phyloP scores from a whole-genome alignment of 805 yeast genomes.

The Zygoascus flipseniorum region DNA sequence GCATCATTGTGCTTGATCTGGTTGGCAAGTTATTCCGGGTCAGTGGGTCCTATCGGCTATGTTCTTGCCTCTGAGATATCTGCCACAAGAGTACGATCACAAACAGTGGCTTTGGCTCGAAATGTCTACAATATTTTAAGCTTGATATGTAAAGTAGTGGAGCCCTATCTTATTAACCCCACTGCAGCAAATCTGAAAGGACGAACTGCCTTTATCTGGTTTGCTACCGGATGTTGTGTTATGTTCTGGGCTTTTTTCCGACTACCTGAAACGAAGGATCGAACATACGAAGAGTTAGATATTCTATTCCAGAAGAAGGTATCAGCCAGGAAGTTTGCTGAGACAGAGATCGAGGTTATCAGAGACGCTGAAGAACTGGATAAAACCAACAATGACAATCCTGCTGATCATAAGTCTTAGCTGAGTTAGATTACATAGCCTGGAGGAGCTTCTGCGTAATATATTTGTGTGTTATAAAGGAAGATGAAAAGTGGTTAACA shows the following conservation, averaged over 20 bases:
- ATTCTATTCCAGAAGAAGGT: slow-evolving; percentile 34
- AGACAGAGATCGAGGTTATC: slow-evolving; percentile 9
- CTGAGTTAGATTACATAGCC: too few species aligned
- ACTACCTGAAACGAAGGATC: slow-evolving; percentile 50
- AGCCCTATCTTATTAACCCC: slow-evolving; percentile 43
- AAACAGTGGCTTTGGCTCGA: slow-evolving; percentile 36
- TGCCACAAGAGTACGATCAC: slow-evolving; percentile 34
- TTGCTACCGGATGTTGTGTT: background rate
- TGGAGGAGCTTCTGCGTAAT: too few species aligned
- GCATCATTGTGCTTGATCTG: slow-evolving; percentile 40
- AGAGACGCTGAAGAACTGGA: slow-evolving; percentile 17
- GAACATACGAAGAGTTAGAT: slow-evolving; percentile 54
- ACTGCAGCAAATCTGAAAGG: slow-evolving; percentile 38
- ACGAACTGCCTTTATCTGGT: slow-evolving; percentile 34
- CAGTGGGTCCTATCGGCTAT: slow-evolving; percentile 37
- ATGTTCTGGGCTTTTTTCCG: slow-evolving; percentile 40
- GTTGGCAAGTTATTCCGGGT: slow-evolving; percentile 35
- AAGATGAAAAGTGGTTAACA: too few species aligned
- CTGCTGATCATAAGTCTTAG: too few species aligned
- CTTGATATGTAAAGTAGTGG: slow-evolving; percentile 12
- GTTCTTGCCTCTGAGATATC: slow-evolving; percentile 36
- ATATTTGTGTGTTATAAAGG: too few species aligned
- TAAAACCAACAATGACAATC: slow-evolving; percentile 1
- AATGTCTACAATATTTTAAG: slow-evolving; percentile 20
- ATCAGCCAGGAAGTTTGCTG: slow-evolving; percentile 22